Conservation (phyloP, 2,329 filamentous ascomycete species). For the Sordariomycetes sp. region DNA sequence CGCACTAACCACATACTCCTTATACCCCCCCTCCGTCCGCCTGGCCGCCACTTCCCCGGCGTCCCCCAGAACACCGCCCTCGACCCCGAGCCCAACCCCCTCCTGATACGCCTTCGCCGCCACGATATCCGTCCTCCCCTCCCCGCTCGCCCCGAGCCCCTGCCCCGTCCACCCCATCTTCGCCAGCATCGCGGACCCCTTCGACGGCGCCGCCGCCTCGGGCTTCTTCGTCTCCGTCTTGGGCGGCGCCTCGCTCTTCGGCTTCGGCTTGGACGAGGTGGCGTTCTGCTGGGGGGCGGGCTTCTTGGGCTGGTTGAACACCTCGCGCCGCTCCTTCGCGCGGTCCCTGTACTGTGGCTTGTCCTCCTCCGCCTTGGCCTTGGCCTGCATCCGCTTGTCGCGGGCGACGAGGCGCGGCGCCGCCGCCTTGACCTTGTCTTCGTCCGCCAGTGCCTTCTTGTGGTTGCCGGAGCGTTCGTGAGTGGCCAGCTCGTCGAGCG, state of each 20-base stretch:
- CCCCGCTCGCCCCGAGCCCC: constrained; percentile 53
- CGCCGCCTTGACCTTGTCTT: constrained; percentile 37
- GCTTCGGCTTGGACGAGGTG: constrained; percentile 20
- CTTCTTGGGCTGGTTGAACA: constrained; percentile 49
- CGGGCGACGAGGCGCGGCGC: constrained; percentile 24
- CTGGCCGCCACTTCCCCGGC: constrained; percentile 52
- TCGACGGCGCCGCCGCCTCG: constrained; percentile 30
- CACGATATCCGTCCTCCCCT: constrained; percentile 53
- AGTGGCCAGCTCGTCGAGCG: constrained; percentile 26
- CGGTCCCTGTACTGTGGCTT: constrained; percentile 49
- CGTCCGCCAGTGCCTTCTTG: constrained; percentile 25
- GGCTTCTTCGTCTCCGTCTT: constrained; percentile 13
- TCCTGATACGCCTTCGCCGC: constrained; percentile 54
- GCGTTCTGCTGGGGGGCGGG: constrained; percentile 23
- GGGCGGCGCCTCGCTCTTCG: constrained; percentile 13
- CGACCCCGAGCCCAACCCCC: constrained; percentile 59
- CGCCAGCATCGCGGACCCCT: constrained; percentile 55
- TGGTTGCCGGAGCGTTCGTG: constrained; percentile 32
- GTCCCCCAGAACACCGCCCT: constrained; percentile 60
- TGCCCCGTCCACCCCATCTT: constrained; percentile 66
- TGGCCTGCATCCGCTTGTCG: constrained; percentile 23
- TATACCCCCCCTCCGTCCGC: constrained; percentile 48
- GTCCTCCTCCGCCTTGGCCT: constrained; percentile 13
- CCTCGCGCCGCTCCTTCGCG: constrained; percentile 54
- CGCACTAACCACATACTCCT: constrained; percentile 52